Evolutionary conservation across 805 yeast genomes (phyloP).

Genomic region (Ogataea trehalophila): DNA sequence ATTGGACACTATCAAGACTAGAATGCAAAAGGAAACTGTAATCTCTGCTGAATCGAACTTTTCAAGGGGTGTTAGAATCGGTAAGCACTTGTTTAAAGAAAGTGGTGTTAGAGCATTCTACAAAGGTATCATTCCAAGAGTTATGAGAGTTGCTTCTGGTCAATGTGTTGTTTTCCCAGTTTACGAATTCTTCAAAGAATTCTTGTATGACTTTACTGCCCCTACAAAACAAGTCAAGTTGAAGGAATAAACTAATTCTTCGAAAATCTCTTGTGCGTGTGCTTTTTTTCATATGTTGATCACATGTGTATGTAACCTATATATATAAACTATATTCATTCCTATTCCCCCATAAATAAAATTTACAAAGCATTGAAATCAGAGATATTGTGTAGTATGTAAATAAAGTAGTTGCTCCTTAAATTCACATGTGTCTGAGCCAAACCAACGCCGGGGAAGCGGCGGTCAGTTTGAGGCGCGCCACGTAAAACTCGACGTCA

Average conservation of each 20-base stretch:
- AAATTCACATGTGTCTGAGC: no score
- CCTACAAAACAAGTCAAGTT: slow-evolving; percentile 12
- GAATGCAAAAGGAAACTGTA: slow-evolving; percentile 87
- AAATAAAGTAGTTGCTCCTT: no score
- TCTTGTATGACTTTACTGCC: slow-evolving; percentile 42
- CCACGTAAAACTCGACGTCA: no score
- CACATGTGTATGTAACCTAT: not conserved
- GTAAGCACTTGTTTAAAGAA: slow-evolving; percentile 74
- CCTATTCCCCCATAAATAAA: no score
- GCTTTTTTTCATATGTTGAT: not conserved
- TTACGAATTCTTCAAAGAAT: slow-evolving; percentile 78
- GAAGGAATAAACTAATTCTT: slow-evolving; percentile 7
- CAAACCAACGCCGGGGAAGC: no score
- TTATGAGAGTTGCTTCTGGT: slow-evolving; percentile 99
- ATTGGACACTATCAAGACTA: slow-evolving; percentile 91
- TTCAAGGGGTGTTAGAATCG: slow-evolving; percentile 75
- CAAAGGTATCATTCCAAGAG: slow-evolving; percentile 97
- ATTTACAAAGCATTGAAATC: no score
- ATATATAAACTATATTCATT: not conserved
- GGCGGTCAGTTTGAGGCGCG: no score
- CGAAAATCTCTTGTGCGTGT: no score
- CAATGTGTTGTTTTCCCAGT: slow-evolving; percentile 98
- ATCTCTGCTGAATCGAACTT: slow-evolving; percentile 60
- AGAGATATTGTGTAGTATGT: no score
- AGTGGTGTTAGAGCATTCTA: slow-evolving; percentile 88